Conservation (phyloP, 805 yeast species). For the Starmerella stigmatis region DNA sequence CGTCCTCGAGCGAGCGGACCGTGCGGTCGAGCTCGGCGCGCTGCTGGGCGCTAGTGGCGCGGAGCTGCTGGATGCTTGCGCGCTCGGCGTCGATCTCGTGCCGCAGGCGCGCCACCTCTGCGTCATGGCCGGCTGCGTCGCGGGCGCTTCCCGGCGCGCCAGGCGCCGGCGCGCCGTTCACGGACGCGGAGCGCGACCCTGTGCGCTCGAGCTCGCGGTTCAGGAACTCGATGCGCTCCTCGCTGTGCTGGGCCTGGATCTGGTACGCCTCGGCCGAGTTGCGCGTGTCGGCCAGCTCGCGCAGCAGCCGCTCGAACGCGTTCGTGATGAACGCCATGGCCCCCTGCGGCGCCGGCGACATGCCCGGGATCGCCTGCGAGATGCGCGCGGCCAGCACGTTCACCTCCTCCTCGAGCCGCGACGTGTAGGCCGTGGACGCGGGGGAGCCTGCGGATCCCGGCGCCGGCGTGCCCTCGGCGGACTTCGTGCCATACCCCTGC, state of each 20-base stretch:
- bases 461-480: background rate
- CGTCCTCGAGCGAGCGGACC: constrained; percentile 30
- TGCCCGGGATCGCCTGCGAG: constrained; percentile 13
- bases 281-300: constrained; percentile 17
- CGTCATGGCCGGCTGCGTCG: background rate
- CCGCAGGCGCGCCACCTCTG: constrained; percentile 7
- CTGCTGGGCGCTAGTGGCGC: constrained; percentile 27
- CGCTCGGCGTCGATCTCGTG: constrained; percentile 18
- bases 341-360: constrained; percentile 20
- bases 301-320: constrained; percentile 18
- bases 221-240: constrained; percentile 18
- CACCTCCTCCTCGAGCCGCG: constrained; percentile 14
- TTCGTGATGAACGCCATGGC: constrained; percentile 13
- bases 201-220: constrained; percentile 7
- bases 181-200: background rate
- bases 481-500: no score
- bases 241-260: constrained; percentile 18
- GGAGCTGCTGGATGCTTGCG: constrained; percentile 24
- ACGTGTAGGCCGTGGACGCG: background rate
- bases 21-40: constrained; percentile 28
- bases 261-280: constrained; percentile 18
- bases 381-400: constrained; percentile 14
- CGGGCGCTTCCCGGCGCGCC: background rate
- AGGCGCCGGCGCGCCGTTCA: background rate
- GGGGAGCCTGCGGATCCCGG: background rate